A percentile compares a stretch with the other conserved stretches of the same genome.
phyloP scores from a whole-genome alignment of 148 eudicot species.

The Diospyros kaki region DNA sequence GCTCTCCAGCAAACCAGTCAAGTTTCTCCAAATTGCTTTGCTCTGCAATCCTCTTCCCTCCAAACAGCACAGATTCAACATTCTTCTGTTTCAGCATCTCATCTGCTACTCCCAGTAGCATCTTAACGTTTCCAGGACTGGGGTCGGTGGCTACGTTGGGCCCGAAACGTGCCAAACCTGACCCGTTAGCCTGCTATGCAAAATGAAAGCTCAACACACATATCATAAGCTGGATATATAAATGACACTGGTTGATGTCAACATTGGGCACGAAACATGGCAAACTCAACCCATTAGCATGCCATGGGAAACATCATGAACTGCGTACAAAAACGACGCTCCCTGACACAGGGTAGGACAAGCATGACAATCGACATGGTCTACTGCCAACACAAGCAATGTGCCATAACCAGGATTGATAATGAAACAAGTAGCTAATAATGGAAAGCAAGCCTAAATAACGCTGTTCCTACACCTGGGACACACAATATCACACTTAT shows the following conservation, averaged over 20 bases:
- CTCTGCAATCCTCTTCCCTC: constrained; percentile 77
- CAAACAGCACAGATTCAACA: constrained; percentile 77
- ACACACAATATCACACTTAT: no score
- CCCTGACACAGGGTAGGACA: background rate
- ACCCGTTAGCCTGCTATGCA: constrained; percentile 75
- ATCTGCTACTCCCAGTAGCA: constrained; percentile 60
- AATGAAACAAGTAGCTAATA: constrained; percentile 9
- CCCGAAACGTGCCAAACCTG: constrained; percentile 56
- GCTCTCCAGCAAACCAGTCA: constrained; percentile 90
- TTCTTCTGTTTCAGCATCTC: constrained; percentile 94
- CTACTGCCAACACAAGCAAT: constrained; percentile 13
- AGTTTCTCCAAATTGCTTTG: constrained; percentile 80
- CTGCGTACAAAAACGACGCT: background rate
- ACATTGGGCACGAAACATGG: no score
- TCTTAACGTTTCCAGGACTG: constrained; percentile 70
- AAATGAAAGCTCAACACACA: background rate
- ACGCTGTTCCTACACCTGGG: no score
- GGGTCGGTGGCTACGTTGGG: constrained; percentile 63
- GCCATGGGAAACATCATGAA: background rate
- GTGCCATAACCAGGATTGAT: background rate
- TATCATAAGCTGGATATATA: no score
- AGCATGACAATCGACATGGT: constrained; percentile 15
- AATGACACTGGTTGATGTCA: no score
- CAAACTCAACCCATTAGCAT: no score
- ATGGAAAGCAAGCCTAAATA: constrained; percentile 1